A percentile compares a stretch with the other conserved stretches of the same genome.
Evolutionary conservation across 345 rosid genomes (phyloP).

Genomic region (Nasturtium officinale): DNA sequence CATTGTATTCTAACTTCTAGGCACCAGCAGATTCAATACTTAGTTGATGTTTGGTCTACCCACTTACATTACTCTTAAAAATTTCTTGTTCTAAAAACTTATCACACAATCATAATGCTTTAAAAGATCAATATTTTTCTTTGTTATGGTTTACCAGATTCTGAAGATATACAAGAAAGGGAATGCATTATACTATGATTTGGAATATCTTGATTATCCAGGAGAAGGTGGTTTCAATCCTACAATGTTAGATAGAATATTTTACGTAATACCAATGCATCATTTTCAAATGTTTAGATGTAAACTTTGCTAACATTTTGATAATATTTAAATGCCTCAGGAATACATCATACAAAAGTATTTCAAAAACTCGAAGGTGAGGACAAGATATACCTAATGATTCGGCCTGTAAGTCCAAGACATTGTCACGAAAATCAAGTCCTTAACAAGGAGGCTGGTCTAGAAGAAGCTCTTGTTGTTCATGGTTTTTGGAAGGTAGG

Average conservation of each 20-base stretch:
- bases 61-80: not conserved
- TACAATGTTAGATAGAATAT: not conserved
- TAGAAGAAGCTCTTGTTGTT: slow-evolving; percentile 31
- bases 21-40: not conserved
- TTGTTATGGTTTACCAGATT: slow-evolving; percentile 19
- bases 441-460: not conserved
- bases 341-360: slow-evolving; percentile 20
- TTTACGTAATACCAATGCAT: not conserved
- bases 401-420: slow-evolving; percentile 26
- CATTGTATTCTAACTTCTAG: not conserved
- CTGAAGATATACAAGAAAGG: slow-evolving; percentile 10
- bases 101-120: not conserved
- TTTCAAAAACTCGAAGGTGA: not conserved
- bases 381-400: not conserved
- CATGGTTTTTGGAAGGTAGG: slow-evolving; percentile 25
- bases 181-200: slow-evolving; percentile 1
- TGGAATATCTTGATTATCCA: slow-evolving; percentile 34
- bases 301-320: not conserved
- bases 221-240: slow-evolving; percentile 1
- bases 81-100: not conserved
- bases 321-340: slow-evolving; percentile 4
- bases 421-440: not conserved
- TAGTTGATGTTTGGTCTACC: not conserved
- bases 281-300: not conserved
- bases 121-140: not conserved